Base-by-base conservation (phyloP, 2,329 filamentous ascomycete species). In the Phaeosphaeria sp. region DNA sequence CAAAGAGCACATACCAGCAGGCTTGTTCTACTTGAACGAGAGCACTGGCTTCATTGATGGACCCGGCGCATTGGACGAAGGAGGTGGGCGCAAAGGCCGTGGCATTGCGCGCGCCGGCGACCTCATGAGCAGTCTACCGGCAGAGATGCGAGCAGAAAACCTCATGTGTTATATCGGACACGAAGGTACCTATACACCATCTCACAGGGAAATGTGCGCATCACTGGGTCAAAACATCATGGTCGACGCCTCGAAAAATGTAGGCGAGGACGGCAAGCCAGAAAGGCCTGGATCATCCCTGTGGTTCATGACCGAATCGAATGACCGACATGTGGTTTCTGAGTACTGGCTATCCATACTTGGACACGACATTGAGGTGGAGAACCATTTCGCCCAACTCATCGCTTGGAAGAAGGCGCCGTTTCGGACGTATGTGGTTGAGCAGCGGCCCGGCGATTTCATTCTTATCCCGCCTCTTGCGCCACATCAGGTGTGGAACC, bases 251-350 rank as follows among this genome's bases (percentile, higher is more conserved):
- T 98, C 94, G 0, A 78, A 78, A 45, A 81, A 81, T 1, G 81
- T 87, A 2, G 81, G 86, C 18, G 86, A 89, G 53, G 83, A 90
- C 50, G 91, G 90, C 4, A 91, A 95, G 72, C 78, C 78, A 0
- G 87, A 87, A 45, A 91, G 88, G 62, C 86, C 90, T 1, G 95
- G 95, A 1, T 96, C 91, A 53, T 97, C 95, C 0, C 87, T 99
- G 39, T 99, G 95, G 95, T 97, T 98, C 74, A 98, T 99, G 95
- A 98, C 95, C 0, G 93, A 97, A 75, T 93, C 89, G 36, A 96
- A 95, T 69, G 95, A 99, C 71, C 89, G 95, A 1, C 89, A 93
- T 60, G 84, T 94, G 3, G 93, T 98, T 2, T 89, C 93, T 0
- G 94, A 98, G 71, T 98, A 97, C 75, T 99, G 96, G 81, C 81